Base-by-base conservation (phyloP, 495 filamentous ascomycete species). In the Talaromyces thailandensis region DNA sequence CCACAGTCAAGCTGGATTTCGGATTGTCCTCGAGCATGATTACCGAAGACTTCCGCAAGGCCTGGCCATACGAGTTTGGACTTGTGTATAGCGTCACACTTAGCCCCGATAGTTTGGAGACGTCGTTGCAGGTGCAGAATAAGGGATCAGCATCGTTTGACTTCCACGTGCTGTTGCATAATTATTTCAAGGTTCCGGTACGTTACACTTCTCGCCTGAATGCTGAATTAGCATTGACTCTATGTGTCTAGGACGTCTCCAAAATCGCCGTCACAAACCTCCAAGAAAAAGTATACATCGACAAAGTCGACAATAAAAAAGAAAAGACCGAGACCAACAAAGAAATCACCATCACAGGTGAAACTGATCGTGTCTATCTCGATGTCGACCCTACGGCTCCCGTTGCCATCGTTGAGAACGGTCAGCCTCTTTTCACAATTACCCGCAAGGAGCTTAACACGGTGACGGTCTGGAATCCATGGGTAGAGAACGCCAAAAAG, bases 381-480 rank as follows among this genome's bases (percentile, higher is more conserved):
- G 71, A 64, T 40, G 86, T 91, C 23, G 90, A 92, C 72, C 81
- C 78, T 6, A 70, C 69, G 37, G 75, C 72, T 64, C 82, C 79
- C 14, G 69, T 79, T 56, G 51, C 64, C n/a, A 62, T 74, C 25
- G 73, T 81, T 28, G 80, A 87, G 59, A 82, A 79, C 58, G 86
- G 85, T 45, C 77, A 81, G 68, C 73, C 86, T 56, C 73, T 82
- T 29, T 96, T 87, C 75, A 84, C 82, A 23, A 78, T 97, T 31
- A 82, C 84, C 18, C 82, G 95, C 45, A 89, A 96, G 73, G 91
- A 88, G 67, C 76, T 99, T 61, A 76, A 76, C 60, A 90, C 98
- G 59, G 87, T 92, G 32, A 93, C 96, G 2, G 90, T 99, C 2
- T 99, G 95, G 95, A 99, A 99, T 72, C 95, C 95, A 4, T 97